Percentiles rank a stretch among this genome's conserved stretches.
phyloP scores from a whole-genome alignment of 2,329 filamentous ascomycete genomes.

The Fusarium dimerum region DNA sequence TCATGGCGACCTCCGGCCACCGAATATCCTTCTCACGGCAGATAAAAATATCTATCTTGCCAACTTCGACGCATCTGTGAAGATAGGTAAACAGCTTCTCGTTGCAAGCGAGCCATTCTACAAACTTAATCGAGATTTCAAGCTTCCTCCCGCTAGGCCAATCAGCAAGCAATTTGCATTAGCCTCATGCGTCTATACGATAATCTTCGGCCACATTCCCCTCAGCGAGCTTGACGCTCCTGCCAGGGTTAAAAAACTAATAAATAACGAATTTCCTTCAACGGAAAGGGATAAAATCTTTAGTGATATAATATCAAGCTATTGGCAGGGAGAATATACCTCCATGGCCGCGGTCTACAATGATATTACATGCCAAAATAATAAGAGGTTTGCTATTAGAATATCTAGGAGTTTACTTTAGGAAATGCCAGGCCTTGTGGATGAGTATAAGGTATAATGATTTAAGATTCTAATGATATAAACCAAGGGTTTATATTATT shows the following conservation, averaged over 20 bases:
- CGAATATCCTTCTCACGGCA: background rate
- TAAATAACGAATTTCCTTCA: background rate
- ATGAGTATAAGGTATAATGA: too few species aligned
- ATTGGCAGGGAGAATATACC: background rate
- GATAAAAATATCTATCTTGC: constrained; percentile 1
- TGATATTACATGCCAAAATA: too few species aligned
- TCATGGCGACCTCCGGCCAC: constrained; percentile 1
- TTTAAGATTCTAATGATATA: too few species aligned
- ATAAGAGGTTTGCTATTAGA: too few species aligned
- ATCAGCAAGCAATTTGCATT: constrained; percentile 7
- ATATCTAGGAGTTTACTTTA: too few species aligned
- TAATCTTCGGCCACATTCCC: background rate
- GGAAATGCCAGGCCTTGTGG: too few species aligned
- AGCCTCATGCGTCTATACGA: constrained; percentile 8
- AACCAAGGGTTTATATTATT: too few species aligned
- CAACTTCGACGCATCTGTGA: constrained; percentile 5
- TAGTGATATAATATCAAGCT: background rate
- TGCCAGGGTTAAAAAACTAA: background rate
- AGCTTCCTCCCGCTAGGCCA: background rate
- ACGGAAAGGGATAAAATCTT: background rate
- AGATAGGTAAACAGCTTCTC: background rate
- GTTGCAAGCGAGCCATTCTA: constrained; percentile 2
- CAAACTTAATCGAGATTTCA: background rate
- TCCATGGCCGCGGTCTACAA: background rate
- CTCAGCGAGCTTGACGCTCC: background rate